Percentiles rank a stretch among this genome's conserved stretches.
Evolutionary conservation across 805 yeast genomes (phyloP).

Genomic region (Wickerhamiella bombiphila): DNA sequence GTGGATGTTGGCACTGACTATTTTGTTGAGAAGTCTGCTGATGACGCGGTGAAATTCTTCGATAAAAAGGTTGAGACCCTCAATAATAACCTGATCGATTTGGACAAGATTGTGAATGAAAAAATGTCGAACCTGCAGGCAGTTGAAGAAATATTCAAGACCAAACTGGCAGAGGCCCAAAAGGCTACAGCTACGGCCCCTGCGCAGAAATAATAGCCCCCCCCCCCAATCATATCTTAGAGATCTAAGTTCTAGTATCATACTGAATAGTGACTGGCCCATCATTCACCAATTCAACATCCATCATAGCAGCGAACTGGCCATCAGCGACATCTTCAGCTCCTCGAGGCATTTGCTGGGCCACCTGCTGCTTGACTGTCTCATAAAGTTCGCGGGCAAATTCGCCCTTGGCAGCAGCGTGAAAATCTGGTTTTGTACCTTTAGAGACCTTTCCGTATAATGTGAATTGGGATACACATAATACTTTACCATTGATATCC

Average conservation of each 20-base stretch:
- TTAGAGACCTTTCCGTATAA: constrained; percentile 71
- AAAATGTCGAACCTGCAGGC: constrained; percentile 51
- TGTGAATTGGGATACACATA: constrained; percentile 89
- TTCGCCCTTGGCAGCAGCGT: constrained; percentile 73
- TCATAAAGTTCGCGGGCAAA: constrained; percentile 35
- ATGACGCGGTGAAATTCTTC: constrained; percentile 58
- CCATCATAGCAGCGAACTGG: constrained; percentile 95
- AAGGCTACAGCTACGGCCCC: neutral
- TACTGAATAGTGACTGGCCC: constrained; percentile 84
- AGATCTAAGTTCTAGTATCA: constrained; percentile 41
- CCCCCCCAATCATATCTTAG: neutral
- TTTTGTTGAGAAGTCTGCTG: constrained; percentile 62
- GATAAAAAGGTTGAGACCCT: constrained; percentile 58
- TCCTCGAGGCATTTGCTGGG: constrained; percentile 27
- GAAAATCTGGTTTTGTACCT: constrained; percentile 93
- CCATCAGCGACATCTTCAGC: constrained; percentile 69
- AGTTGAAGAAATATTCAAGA: constrained; percentile 31
- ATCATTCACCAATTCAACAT: constrained; percentile 71
- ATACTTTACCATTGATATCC: constrained; percentile 55
- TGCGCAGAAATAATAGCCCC: neutral
- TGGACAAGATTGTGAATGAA: constrained; percentile 60
- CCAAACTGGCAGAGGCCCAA: constrained; percentile 9
- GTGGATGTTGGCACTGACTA: constrained; percentile 97
- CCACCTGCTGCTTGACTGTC: constrained; percentile 27
- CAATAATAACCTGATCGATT: constrained; percentile 54